phyloP scores from a whole-genome alignment of 1,284 basidiomycete genomes.

The Lentinus polychrous region DNA sequence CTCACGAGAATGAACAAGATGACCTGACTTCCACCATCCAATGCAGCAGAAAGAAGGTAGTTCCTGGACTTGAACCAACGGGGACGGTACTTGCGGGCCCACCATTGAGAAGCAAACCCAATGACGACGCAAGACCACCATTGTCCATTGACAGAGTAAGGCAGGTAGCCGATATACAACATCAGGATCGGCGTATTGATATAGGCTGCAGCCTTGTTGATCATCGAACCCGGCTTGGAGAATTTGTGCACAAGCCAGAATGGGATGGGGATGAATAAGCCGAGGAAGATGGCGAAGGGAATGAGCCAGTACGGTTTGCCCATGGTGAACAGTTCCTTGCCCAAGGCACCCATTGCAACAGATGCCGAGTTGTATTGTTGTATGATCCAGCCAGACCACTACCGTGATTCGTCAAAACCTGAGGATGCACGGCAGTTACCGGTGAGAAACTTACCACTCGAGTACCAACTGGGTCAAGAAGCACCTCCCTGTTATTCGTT shows the following conservation, averaged over 20 bases:
- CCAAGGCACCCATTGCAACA: slow-evolving; percentile 50
- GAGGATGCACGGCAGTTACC: neutral
- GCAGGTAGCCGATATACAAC: slow-evolving; percentile 47
- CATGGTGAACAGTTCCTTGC: slow-evolving; percentile 36
- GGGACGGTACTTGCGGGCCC: slow-evolving; percentile 37
- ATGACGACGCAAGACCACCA: slow-evolving; percentile 42
- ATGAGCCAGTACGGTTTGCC: slow-evolving; percentile 45
- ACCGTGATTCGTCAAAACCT: slow-evolving; percentile 6
- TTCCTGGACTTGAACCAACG: slow-evolving; percentile 47
- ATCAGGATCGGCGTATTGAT: slow-evolving; percentile 44
- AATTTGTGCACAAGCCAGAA: slow-evolving; percentile 42
- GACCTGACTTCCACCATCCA: slow-evolving; percentile 42
- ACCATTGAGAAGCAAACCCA: slow-evolving; percentile 41
- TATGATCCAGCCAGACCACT: slow-evolving; percentile 48
- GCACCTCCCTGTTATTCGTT: slow-evolving; percentile 36
- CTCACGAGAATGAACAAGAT: slow-evolving; percentile 38
- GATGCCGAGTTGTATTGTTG: slow-evolving; percentile 49
- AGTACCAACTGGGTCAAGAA: slow-evolving; percentile 43
- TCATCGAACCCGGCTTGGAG: slow-evolving; percentile 25
- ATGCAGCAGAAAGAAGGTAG: slow-evolving; percentile 37
- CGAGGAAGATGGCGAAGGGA: slow-evolving; percentile 41
- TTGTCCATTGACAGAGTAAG: slow-evolving; percentile 50
- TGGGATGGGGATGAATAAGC: slow-evolving; percentile 41
- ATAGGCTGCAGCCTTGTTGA: slow-evolving; percentile 34
- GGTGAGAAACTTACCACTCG: slow-evolving; percentile 28